A percentile compares a stretch with the other conserved stretches of the same genome.
These are phyloP conservation scores for Plenodomus lindquistii DNA, from an alignment of 2,329 filamentous ascomycete genomes.

Conservation along the genomic window DNA sequence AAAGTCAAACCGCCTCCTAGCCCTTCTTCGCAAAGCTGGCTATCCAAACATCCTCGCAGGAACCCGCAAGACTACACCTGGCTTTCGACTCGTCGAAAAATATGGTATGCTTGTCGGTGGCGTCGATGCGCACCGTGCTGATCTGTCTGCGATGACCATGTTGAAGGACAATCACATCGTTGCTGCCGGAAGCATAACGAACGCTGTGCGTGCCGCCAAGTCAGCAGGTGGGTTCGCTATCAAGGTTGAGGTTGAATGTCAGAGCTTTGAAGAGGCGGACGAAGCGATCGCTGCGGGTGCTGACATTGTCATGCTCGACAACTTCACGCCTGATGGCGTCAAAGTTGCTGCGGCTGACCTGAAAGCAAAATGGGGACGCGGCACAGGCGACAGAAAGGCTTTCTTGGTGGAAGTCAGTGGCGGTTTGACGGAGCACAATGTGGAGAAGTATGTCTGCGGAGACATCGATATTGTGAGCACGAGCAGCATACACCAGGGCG, in stretches of 20 bases:
- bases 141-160: slow-evolving; percentile 92
- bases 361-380: slow-evolving; percentile 75
- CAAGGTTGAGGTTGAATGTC: slow-evolving; percentile 96
- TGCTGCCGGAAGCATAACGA: slow-evolving; percentile 80
- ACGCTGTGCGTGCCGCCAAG: slow-evolving; percentile 83
- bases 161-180: slow-evolving; percentile 99
- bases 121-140: slow-evolving; percentile 88
- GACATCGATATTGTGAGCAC: slow-evolving; percentile 97
- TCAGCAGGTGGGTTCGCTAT: slow-evolving; percentile 84
- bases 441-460: slow-evolving; percentile 73
- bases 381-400: slow-evolving; percentile 62
- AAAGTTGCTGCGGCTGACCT: slow-evolving; percentile 73
- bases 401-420: slow-evolving; percentile 90
- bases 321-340: slow-evolving; percentile 82
- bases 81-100: slow-evolving; percentile 94
- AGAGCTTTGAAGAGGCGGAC: slow-evolving; percentile 83
- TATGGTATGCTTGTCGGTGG: slow-evolving; percentile 96
- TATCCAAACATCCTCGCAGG: slow-evolving; percentile 87
- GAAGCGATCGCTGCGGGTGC: slow-evolving; percentile 89
- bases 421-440: slow-evolving; percentile 83
- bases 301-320: slow-evolving; percentile 97
- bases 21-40: slow-evolving; percentile 62
- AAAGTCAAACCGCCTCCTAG: slow-evolving; percentile 55
- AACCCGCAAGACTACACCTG: slow-evolving; percentile 95
- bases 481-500: slow-evolving; percentile 94